Conservation (phyloP, 306 rosid genomes). For the Cucurbita maxima region DNA sequence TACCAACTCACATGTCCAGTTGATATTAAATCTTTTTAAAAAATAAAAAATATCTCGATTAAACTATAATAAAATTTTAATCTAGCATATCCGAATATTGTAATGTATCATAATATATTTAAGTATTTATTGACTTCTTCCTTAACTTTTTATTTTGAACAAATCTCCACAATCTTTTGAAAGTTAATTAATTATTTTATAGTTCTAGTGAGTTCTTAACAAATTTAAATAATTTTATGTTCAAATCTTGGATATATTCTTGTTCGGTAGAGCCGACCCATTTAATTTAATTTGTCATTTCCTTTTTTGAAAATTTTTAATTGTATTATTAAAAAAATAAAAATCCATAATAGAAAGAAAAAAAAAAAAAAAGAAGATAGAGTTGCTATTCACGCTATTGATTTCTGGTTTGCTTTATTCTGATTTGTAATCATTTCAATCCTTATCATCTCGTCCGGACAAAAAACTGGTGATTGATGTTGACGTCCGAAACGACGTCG, state of each 20-base stretch:
- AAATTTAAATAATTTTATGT: background rate
- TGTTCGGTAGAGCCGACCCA: background rate
- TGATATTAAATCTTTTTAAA: no score
- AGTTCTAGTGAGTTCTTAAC: background rate
- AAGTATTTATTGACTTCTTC: background rate
- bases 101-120: background rate
- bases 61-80: no score
- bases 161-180: background rate
- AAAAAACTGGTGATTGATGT: constrained; percentile 6
- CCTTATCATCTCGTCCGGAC: constrained; percentile 24
- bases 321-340: background rate
- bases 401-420: background rate
- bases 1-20: no score
- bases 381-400: background rate
- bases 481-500: constrained; percentile 18
- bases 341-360: background rate
- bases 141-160: background rate
- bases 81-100: no score
- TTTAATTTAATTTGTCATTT: background rate
- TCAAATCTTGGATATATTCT: background rate
- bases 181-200: background rate
- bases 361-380: background rate
- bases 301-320: background rate
- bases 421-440: background rate
- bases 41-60: no score